Evolutionary conservation across 2,329 filamentous ascomycete species (phyloP), one percentile per base, ranked within the genome.

Genomic region (Verticillium nubilum): DNA sequence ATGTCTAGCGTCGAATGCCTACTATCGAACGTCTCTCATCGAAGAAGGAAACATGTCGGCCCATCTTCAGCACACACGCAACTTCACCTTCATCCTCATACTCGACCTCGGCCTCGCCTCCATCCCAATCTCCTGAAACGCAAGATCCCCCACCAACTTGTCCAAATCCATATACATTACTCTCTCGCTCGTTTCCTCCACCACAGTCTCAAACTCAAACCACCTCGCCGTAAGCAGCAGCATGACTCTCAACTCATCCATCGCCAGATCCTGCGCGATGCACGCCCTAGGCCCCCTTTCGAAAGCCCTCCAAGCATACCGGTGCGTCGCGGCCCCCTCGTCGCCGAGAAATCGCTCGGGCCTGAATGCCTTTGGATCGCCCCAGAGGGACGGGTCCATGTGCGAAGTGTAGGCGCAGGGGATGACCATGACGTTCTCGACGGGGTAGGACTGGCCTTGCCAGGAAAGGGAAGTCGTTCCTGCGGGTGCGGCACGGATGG

Each of bases 281-380:
- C 73, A 75, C 17, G 65, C 67, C 15, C 72, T 56, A 0, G 73
- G 69, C 0, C 74, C 75, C n/a, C 67, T 59, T 59, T 76, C 73
- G 35, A 77, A 77, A 0, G 73, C 60, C 19, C 61, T 19, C 62
- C 62, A 64, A 3, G 62, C 62, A 12, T 63, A 64, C 3, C 62
- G 62, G n/a, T 64, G 62, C 57, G 47, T 59, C 9, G 53, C 54
- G n/a, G 52, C 35, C 5, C 56, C 60, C n/a, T 54, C 58, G 2
- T 57, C 52, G 13, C 29, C 67, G 9, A 78, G 67, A 65, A 74
- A 80, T 9, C 77, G 70, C 28, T 78, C 74, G 0, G 77, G 76
- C 0, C 76, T 61, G 66, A 79, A 80, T 7, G 65, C 64, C 28
- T 69, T 60, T 1, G 73, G 68, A 9, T 73, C 65, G 2, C 70